These are phyloP conservation scores for Thalassiosira livingstoniorum DNA, from an alignment of 352 stramenopile species.

Conservation along the genomic window DNA sequence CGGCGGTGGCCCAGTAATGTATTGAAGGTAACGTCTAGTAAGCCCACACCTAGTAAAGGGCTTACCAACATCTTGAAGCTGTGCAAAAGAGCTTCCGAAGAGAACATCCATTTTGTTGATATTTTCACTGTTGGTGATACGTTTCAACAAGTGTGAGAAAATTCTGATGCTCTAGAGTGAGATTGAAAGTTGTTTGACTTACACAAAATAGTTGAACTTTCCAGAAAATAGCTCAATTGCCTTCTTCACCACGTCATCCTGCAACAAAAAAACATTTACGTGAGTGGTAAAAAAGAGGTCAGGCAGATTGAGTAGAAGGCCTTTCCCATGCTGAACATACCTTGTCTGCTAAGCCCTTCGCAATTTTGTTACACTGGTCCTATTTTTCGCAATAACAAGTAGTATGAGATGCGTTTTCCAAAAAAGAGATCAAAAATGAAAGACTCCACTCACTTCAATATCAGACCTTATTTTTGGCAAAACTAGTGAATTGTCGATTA, in stretches of 20 bases:
- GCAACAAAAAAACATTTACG: too few relatives aligned
- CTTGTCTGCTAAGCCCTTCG: conserved; percentile 80
- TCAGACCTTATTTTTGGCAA: conserved; percentile 85
- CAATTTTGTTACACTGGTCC: conserved; percentile 88
- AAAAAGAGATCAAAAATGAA: too few relatives aligned
- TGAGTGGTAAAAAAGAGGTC: conserved; percentile 41
- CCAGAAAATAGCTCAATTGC: conserved; percentile 85
- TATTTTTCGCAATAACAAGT: too few relatives aligned
- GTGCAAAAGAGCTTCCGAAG: conserved; percentile 82
- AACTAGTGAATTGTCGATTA: conserved; percentile 87
- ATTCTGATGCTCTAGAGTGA: conserved; percentile 73
- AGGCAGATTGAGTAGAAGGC: conserved; percentile 65
- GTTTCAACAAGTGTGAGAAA: conserved; percentile 71
- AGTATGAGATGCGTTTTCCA: too few relatives aligned
- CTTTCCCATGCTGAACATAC: conserved; percentile 26
- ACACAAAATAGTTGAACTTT: conserved; percentile 86
- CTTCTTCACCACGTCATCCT: conserved; percentile 75
- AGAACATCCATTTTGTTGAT: conserved; percentile 84
- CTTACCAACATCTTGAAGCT: conserved; percentile 84
- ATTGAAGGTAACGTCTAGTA: conserved; percentile 77
- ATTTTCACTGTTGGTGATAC: conserved; percentile 36
- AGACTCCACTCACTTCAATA: too few relatives aligned
- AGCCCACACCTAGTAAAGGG: conserved; percentile 83
- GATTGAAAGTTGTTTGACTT: too few relatives aligned
- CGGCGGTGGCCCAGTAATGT: conserved; percentile 76